These are phyloP conservation scores for Triticum turgidum DNA, from an alignment of 176 grass and related monocot genomes.

Conservation along the genomic window DNA sequence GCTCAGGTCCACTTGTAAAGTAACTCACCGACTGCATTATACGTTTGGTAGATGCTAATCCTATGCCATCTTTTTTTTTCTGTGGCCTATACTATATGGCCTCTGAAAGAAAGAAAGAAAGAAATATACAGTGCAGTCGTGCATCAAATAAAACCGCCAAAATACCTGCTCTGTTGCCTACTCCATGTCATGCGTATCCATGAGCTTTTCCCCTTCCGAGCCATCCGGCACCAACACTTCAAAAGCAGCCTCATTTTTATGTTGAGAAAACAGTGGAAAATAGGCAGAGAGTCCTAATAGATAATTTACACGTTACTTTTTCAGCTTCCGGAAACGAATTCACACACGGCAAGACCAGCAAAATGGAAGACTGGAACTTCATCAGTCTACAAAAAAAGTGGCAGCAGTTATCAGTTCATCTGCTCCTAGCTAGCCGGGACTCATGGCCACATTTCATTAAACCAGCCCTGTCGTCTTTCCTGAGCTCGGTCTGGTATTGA, in stretches of 20 bases:
- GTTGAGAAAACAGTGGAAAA: neutral
- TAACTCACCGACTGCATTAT: no score
- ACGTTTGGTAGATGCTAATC: no score
- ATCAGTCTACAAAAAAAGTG: neutral
- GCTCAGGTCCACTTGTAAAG: no score
- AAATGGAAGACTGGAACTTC: neutral
- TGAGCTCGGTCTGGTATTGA: neutral
- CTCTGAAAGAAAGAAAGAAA: no score
- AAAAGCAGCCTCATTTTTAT: neutral
- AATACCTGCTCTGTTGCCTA: neutral
- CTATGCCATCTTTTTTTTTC: no score
- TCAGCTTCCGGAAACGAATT: neutral
- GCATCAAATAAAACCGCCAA: no score
- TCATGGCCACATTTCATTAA: neutral
- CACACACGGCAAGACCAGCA: neutral
- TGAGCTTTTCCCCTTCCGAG: no score
- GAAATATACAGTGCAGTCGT: no score
- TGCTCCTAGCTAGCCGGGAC: neutral
- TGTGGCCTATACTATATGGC: no score
- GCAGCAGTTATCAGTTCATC: neutral
- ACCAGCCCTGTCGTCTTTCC: neutral
- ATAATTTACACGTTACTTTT: neutral
- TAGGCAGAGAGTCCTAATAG: neutral
- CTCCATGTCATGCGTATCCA: neutral
- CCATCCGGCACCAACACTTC: neutral